phyloP scores from a whole-genome alignment of 2,329 filamentous ascomycete species.

The Colletotrichum sp. region DNA sequence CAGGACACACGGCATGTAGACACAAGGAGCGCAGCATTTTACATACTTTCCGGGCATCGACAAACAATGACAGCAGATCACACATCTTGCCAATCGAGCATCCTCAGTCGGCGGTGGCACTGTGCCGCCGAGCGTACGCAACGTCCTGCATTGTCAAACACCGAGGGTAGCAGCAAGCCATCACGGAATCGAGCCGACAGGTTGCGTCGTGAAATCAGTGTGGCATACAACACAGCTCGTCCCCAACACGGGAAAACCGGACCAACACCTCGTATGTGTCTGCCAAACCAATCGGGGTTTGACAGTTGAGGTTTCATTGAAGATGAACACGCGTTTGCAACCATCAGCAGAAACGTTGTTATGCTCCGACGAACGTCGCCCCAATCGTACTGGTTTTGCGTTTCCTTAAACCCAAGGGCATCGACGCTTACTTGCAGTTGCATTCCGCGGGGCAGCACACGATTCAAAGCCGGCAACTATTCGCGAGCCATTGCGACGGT shows the following conservation, averaged over 20 bases:
- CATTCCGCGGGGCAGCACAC: not conserved
- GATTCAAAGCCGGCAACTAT: not conserved
- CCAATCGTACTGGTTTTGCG: not conserved
- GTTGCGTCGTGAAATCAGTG: not conserved
- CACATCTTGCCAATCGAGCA: not conserved
- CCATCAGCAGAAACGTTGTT: not conserved
- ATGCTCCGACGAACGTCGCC: not conserved
- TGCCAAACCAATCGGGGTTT: not conserved
- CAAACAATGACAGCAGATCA: too few species aligned
- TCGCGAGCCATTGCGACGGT: not conserved
- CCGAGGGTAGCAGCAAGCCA: not conserved
- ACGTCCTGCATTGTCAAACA: not conserved
- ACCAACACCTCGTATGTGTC: not conserved
- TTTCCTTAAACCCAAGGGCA: accelerated
- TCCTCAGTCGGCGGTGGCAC: not conserved
- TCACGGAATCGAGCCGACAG: not conserved
- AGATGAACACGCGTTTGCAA: not conserved
- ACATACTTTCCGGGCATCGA: too few species aligned
- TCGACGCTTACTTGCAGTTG: not conserved
- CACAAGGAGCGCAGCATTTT: too few species aligned
- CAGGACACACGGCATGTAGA: too few species aligned
- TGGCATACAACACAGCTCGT: not conserved
- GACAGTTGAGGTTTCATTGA: not conserved
- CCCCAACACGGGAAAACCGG: not conserved
- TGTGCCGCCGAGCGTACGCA: not conserved